A percentile compares a stretch with the other conserved stretches of the same genome.
Evolutionary conservation across 1,284 basidiomycete species (phyloP).

Genomic region (Heterobasidion annosum): DNA sequence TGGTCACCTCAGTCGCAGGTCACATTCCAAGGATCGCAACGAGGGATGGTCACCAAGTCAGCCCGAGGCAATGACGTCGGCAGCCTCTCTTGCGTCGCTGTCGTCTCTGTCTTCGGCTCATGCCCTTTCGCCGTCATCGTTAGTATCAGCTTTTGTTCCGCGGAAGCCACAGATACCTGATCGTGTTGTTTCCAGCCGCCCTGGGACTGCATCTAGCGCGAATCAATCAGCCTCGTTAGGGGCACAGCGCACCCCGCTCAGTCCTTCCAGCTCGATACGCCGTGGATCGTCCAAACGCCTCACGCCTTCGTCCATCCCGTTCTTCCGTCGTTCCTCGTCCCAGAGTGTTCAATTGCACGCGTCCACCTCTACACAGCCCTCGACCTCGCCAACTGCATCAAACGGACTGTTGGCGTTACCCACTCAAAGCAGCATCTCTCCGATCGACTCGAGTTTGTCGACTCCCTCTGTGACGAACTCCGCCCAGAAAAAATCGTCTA

Average conservation of each 20-base stretch:
- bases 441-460: conserved; percentile 38
- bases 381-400: conserved; percentile 44
- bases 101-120: conserved; percentile 65
- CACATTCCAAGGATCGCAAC: conserved; percentile 52
- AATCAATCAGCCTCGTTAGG: conserved; percentile 28
- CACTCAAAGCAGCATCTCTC: conserved; percentile 34
- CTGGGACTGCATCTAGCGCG: conserved; percentile 64
- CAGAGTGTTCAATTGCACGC: conserved; percentile 63
- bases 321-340: conserved; percentile 89
- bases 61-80: conserved; percentile 66
- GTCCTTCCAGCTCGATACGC: conserved; percentile 57
- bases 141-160: conserved; percentile 6
- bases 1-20: conserved; percentile 54
- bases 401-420: conserved; percentile 29
- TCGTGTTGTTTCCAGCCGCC: conserved; percentile 44
- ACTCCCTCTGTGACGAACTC: conserved; percentile 48
- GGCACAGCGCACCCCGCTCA: conserved; percentile 44
- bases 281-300: conserved; percentile 69
- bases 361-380: conserved; percentile 11
- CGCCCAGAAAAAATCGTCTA: conserved; percentile 67
- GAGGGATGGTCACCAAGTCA: conserved; percentile 59
- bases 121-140: conserved; percentile 21
- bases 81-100: conserved; percentile 61
- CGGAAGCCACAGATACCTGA: conserved; percentile 44
- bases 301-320: conserved; percentile 92